These are phyloP conservation scores for Fraxinus nigra DNA, from an alignment of 305 asterid species.

Conservation along the genomic window DNA sequence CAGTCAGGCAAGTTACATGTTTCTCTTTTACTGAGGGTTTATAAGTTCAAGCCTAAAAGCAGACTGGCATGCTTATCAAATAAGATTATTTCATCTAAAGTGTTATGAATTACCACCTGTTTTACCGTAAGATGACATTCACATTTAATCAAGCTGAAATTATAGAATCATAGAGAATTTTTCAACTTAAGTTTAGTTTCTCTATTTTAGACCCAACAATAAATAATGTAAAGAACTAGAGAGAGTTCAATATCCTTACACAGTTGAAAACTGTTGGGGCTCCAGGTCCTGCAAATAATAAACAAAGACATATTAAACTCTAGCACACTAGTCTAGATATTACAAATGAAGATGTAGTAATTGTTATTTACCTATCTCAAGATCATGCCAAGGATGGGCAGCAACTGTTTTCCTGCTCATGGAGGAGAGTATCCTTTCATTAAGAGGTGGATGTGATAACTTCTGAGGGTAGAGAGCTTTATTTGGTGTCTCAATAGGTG, in stretches of 20 bases:
- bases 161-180: neutral
- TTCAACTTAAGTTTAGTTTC: neutral
- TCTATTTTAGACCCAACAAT: slow-evolving; percentile 11
- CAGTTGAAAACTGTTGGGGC: slow-evolving; percentile 86
- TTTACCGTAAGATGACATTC: neutral
- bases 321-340: neutral
- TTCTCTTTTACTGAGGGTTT: neutral
- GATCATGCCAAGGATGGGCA: slow-evolving; percentile 99
- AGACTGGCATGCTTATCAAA: neutral
- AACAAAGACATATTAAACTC: slow-evolving; percentile 10
- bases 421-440: slow-evolving; percentile 86
- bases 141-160: neutral
- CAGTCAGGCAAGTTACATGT: neutral
- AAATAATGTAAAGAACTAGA: slow-evolving; percentile 5
- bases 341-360: neutral
- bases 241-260: slow-evolving; percentile 46
- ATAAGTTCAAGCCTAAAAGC: neutral
- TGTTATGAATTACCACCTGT: neutral
- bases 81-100: neutral
- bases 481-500: slow-evolving; percentile 50
- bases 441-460: slow-evolving; percentile 59
- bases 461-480: slow-evolving; percentile 28
- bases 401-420: slow-evolving; percentile 76
- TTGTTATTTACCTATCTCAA: slow-evolving; percentile 69
- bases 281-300: slow-evolving; percentile 72